phyloP scores from a whole-genome alignment of 768 basidiomycete species.

The Daedaleopsis sinensis region DNA sequence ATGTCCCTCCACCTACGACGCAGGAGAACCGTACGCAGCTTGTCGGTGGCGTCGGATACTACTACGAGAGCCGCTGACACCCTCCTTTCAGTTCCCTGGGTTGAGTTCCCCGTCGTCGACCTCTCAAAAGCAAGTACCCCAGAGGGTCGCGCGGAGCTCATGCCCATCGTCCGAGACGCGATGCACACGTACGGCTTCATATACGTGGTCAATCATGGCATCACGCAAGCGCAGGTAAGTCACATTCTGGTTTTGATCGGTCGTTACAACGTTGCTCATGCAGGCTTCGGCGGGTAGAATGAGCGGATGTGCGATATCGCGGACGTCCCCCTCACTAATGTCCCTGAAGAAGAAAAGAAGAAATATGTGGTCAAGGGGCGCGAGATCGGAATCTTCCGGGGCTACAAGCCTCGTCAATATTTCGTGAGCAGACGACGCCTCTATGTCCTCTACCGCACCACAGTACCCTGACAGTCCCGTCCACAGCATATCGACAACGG shows the following conservation, averaged over 20 bases:
- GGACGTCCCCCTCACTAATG: conserved; percentile 43
- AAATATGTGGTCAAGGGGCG: conserved; percentile 43
- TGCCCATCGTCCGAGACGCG: conserved; percentile 34
- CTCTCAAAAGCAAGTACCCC: conserved; percentile 35
- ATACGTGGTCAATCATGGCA: conserved; percentile 55
- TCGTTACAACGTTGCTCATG: too few species aligned
- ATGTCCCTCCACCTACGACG: not conserved
- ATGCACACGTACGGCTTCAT: conserved; percentile 44
- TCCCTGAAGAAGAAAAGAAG: conserved; percentile 45
- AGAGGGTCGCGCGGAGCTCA: conserved; percentile 36
- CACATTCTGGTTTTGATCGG: too few species aligned
- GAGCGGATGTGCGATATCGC: conserved; percentile 51
- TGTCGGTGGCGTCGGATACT: not conserved
- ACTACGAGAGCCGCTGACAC: too few species aligned
- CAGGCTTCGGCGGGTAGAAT: conserved; percentile 31
- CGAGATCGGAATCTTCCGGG: conserved; percentile 49
- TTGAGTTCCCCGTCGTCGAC: conserved; percentile 37
- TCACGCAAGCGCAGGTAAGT: conserved; percentile 43
- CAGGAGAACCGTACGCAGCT: not conserved
- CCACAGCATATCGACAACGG: conserved; percentile 43
- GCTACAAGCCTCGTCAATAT: conserved; percentile 54
- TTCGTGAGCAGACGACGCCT: conserved; percentile 41
- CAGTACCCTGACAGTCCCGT: not conserved
- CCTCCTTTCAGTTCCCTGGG: conserved; percentile 37
- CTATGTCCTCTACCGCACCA: not conserved